Evolutionary conservation across 2,329 filamentous ascomycete genomes (phyloP).

Genomic region (Ascocoryne sarcoides): DNA sequence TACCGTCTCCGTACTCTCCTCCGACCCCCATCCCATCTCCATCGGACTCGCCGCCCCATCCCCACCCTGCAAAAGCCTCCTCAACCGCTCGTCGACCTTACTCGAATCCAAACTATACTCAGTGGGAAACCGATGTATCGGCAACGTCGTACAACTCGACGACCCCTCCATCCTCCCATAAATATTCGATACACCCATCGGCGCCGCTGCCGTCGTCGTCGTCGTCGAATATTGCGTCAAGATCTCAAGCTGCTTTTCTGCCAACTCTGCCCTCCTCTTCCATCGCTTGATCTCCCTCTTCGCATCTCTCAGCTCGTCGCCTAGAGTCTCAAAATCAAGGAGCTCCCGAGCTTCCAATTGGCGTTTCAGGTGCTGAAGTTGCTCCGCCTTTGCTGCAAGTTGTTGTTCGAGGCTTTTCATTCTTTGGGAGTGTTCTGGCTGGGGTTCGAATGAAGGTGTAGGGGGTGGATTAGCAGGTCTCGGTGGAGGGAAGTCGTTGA

Average conservation of each 20-base stretch:
- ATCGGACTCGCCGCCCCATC: slow-evolving; percentile 12
- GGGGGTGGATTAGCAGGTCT: neutral
- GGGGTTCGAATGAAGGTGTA: too few species aligned
- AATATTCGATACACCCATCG: too few species aligned
- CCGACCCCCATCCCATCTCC: slow-evolving; percentile 7
- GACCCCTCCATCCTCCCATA: neutral
- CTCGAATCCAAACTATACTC: slow-evolving; percentile 5
- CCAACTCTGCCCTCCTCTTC: slow-evolving; percentile 46
- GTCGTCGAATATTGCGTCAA: slow-evolving; percentile 6
- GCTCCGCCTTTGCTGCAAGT: slow-evolving; percentile 38
- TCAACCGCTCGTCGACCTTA: slow-evolving; percentile 5
- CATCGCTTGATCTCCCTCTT: slow-evolving; percentile 39
- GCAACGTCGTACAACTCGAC: neutral
- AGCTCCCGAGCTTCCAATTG: slow-evolving; percentile 38
- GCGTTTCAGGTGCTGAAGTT: slow-evolving; percentile 36
- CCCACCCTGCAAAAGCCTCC: slow-evolving; percentile 12
- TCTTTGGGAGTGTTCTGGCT: too few species aligned
- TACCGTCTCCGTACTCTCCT: slow-evolving; percentile 20
- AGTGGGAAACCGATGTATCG: neutral
- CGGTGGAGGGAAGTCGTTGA: too few species aligned
- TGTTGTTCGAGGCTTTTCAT: slow-evolving; percentile 41
- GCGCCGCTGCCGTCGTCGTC: too few species aligned
- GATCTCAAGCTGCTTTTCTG: slow-evolving; percentile 43
- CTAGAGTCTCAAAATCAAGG: slow-evolving; percentile 37
- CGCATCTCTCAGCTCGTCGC: slow-evolving; percentile 38